Base-by-base conservation (phyloP, 306 rosid genomes). In the Malus orientalis region DNA sequence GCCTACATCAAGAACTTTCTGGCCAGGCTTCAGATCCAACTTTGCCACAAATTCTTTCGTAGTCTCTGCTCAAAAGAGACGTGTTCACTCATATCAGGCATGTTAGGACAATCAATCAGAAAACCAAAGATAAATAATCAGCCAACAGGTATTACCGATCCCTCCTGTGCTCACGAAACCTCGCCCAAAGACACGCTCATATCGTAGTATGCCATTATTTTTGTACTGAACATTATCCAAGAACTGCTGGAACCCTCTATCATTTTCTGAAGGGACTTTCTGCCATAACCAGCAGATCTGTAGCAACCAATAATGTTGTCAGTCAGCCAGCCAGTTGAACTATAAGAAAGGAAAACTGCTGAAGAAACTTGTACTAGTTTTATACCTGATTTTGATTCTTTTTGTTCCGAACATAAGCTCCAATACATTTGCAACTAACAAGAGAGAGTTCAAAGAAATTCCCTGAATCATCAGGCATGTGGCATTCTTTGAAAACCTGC, bases 301-400 rank as follows among this genome's bases (percentile, higher is more conserved):
- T 74, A 85, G 70, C 51, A 72, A 59, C 63, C 29, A 73, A 69
- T 75, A 72, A 84, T 72, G 49, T 27, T 64, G 73, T 79, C 40
- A 60, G 83, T 59, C 74, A 75, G 78, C 45, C 23, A 33, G 65
- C 45, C n/a, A 33, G 65, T 62, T 68, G 42, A 49, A 30, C 23
- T 11, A 59, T 53, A 12, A 47, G n/a, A 25, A 57, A 38, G 16
- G 53, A 54, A 33, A n/a, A 64, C 73, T 22, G 38, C 8, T 2
- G 68, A 9, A 20, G 60, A 16, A 76, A 42, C 27, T 38, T 11
- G 10, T 49, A 49, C 65, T 69, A 73, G 74, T 60, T 51, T 70
- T 29, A 59, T 74, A 92, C 99, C 89, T 95, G 99, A 81, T 95
- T 95, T 79, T 95, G 99, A 87, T 90, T 95, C 89, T 84, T 95